These are phyloP conservation scores for Nepenthes gracilis DNA, from an alignment of 148 eudicot genomes.

Conservation along the genomic window DNA sequence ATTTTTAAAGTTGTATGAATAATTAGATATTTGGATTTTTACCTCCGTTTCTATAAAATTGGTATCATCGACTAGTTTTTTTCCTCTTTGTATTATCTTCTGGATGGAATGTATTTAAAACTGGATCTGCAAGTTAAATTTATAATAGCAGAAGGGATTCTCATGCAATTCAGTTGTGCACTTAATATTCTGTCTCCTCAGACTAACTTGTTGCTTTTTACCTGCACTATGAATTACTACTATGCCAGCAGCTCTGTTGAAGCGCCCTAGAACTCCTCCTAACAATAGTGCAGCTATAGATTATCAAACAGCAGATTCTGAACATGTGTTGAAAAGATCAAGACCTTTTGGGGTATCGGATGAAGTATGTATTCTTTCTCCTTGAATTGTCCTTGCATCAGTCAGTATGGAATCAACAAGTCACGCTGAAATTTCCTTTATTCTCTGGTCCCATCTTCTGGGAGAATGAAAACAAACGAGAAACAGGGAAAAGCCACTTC, in stretches of 20 bases:
- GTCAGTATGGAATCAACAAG: background rate
- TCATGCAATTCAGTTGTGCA: background rate
- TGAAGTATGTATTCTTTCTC: slow-evolving; percentile 26
- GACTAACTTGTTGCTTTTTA: slow-evolving; percentile 6
- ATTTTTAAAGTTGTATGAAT: too few relatives aligned
- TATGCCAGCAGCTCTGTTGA: slow-evolving; percentile 35
- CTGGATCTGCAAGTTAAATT: background rate
- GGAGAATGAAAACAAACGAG: too few relatives aligned
- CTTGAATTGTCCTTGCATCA: background rate
- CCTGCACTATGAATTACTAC: slow-evolving; percentile 1
- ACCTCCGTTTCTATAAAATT: too few relatives aligned
- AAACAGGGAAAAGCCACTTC: too few relatives aligned
- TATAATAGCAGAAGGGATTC: too few relatives aligned
- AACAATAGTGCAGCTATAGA: slow-evolving; percentile 29
- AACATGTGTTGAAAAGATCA: slow-evolving; percentile 40
- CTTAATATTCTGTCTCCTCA: slow-evolving; percentile 1
- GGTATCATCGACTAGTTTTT: too few relatives aligned
- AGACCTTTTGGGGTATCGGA: slow-evolving; percentile 44
- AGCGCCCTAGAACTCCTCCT: slow-evolving; percentile 49
- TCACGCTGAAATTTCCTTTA: background rate
- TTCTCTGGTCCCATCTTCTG: background rate
- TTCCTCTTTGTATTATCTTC: too few relatives aligned
- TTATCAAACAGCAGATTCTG: slow-evolving; percentile 50
- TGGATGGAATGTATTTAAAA: too few relatives aligned
- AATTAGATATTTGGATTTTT: too few relatives aligned